Evolutionary conservation across 352 stramenopile species (phyloP).

Genomic region (Globisporangium ultimum): DNA sequence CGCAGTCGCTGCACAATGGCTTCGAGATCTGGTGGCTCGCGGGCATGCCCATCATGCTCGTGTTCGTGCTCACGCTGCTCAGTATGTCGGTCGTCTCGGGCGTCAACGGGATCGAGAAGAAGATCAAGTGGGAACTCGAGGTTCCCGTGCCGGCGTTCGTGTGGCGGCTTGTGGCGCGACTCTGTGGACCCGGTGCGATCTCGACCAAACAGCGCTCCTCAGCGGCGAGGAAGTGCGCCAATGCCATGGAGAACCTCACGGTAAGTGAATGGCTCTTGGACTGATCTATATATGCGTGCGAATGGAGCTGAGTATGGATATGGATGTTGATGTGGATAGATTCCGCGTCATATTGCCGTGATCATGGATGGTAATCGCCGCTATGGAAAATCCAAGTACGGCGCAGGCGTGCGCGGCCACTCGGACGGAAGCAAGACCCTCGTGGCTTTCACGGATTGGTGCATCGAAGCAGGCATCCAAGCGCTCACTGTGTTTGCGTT

Average conservation of each 20-base stretch:
- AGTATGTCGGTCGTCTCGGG: slow-evolving; percentile 69
- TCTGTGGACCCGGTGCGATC: slow-evolving; percentile 8
- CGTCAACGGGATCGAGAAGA: slow-evolving; percentile 47
- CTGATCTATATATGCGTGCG: not conserved
- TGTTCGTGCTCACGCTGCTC: slow-evolving; percentile 68
- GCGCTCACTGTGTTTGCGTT: slow-evolving; percentile 95
- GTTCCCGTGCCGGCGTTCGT: slow-evolving; percentile 16
- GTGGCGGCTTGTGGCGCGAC: slow-evolving; percentile 14
- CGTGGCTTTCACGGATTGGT: slow-evolving; percentile 96
- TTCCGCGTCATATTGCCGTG: slow-evolving; percentile 90
- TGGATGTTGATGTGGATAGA: slow-evolving; percentile 16
- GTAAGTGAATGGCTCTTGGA: slow-evolving; percentile 4
- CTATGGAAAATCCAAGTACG: slow-evolving; percentile 88
- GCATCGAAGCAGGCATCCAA: slow-evolving; percentile 87
- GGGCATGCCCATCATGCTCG: slow-evolving; percentile 70
- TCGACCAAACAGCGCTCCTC: not conserved
- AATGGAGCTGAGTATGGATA: not conserved
- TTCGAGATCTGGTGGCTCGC: slow-evolving; percentile 87
- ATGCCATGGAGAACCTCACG: slow-evolving; percentile 20
- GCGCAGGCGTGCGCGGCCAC: slow-evolving; percentile 84
- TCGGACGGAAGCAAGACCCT: slow-evolving; percentile 94
- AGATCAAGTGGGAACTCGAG: slow-evolving; percentile 23
- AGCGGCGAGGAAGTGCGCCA: slow-evolving; percentile 2
- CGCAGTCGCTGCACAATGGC: slow-evolving; percentile 67
- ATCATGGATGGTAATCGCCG: slow-evolving; percentile 97